Evolutionary conservation across 257 asterid genomes (phyloP).

Genomic region (Nicotiana tomentosiformis): DNA sequence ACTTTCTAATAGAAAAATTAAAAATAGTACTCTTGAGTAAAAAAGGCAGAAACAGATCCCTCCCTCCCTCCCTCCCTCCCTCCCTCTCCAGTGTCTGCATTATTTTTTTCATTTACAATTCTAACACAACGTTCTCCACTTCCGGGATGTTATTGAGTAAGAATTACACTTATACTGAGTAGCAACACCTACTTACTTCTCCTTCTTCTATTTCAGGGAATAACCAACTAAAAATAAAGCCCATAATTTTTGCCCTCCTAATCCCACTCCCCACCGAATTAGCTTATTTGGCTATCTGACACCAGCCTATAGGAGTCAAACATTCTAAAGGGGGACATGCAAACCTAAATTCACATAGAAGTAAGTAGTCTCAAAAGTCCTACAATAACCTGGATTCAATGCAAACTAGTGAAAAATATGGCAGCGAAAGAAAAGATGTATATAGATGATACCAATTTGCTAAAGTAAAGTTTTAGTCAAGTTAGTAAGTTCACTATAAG

Average conservation of each 20-base stretch:
- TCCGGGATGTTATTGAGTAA: neutral
- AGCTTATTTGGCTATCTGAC: neutral
- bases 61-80: too few species aligned
- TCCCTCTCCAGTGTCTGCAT: too few species aligned
- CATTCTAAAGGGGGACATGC: too few species aligned
- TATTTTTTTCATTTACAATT: too few species aligned
- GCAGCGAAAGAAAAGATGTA: neutral
- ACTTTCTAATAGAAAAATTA: neutral
- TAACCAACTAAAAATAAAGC: too few species aligned
- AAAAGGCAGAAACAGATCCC: neutral
- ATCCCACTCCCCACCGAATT: neutral
- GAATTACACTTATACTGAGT: neutral
- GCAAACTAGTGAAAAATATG: neutral
- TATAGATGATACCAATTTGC: neutral
- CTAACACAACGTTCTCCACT: too few species aligned
- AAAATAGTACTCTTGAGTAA: neutral
- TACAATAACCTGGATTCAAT: neutral
- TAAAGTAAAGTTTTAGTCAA: neutral
- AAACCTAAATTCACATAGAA: too few species aligned
- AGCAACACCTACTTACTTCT: neutral
- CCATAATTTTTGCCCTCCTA: neutral
- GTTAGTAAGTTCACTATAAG: neutral
- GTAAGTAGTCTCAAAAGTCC: too few species aligned
- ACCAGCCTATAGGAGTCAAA: too few species aligned
- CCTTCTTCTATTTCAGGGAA: neutral